Percentiles rank a stretch among this genome's conserved stretches.
These are phyloP conservation scores for Pseudogymnoascus sp. DNA, from an alignment of 2,329 filamentous ascomycete genomes.

Conservation along the genomic window DNA sequence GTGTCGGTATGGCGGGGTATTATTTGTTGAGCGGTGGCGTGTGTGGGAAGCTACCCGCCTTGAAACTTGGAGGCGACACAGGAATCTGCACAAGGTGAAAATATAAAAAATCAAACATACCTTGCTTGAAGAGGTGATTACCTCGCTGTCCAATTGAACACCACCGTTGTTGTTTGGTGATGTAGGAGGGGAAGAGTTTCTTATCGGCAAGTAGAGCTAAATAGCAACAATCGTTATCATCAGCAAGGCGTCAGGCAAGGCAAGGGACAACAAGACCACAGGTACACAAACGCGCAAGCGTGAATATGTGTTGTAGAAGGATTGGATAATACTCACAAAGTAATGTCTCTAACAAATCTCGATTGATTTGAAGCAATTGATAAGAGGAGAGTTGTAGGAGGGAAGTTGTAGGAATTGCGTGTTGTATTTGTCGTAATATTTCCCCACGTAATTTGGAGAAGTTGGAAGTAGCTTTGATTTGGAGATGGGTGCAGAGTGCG, in stretches of 20 bases:
- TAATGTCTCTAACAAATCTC: not conserved
- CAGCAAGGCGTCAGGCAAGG: not conserved
- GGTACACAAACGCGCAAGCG: not conserved
- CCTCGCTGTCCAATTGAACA: constrained; percentile 4
- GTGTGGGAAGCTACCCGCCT: not conserved
- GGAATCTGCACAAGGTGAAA: not conserved
- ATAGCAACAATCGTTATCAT: not conserved
- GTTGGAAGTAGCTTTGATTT: not conserved
- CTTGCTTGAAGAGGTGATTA: constrained; percentile 7
- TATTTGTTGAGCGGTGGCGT: not conserved
- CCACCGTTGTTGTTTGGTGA: constrained; percentile 5
- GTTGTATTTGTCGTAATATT: not conserved
- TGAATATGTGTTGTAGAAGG: not conserved
- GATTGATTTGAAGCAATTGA: not conserved
- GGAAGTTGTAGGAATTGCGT: not conserved
- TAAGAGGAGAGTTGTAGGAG: not conserved
- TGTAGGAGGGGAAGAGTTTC: constrained; percentile 1
- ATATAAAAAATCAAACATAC: not conserved
- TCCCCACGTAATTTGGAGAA: constrained; percentile 4
- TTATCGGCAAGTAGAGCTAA: constrained; percentile 2
- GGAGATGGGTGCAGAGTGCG: constrained; percentile 1
- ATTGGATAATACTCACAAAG: constrained; percentile 4
- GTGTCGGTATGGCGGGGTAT: not conserved
- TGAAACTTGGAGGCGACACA: not conserved
- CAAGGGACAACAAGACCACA: constrained; percentile 1